Conservation (phyloP, 768 basidiomycete genomes). For the Trametes gibbosa region DNA sequence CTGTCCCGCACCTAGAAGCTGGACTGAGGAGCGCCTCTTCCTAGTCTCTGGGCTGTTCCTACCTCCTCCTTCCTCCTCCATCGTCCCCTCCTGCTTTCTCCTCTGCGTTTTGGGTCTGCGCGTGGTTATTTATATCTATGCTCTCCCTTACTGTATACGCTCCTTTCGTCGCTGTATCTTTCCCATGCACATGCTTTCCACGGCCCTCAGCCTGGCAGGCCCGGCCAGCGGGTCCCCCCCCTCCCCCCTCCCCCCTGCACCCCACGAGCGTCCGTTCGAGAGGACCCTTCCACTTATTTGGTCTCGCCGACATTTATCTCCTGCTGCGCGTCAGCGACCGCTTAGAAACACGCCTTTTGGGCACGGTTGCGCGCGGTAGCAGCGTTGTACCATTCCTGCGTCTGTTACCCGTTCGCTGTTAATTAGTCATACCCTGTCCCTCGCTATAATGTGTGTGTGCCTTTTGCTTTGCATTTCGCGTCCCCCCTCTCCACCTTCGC, state of each 20-base stretch:
- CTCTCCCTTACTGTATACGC: not conserved
- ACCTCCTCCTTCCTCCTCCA: too few relatives aligned
- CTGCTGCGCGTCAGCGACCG: not conserved
- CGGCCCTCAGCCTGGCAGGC: not conserved
- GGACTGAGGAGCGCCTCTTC: conserved; percentile 1
- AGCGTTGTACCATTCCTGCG: not conserved
- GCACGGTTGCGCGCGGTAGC: not conserved
- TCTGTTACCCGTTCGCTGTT: not conserved
- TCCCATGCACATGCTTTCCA: not conserved
- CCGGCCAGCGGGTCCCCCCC: too few relatives aligned
- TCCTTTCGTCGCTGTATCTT: not conserved
- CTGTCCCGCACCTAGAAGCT: conserved; percentile 38
- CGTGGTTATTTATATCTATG: not conserved
- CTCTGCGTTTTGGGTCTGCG: not conserved
- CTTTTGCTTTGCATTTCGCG: not conserved
- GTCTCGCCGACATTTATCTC: not conserved
- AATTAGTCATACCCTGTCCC: not conserved
- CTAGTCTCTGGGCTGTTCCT: not conserved
- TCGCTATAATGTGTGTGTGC: not conserved
- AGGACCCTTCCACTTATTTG: not conserved
- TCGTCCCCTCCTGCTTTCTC: not conserved
- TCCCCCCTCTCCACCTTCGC: not conserved
- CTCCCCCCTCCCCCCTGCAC: too few relatives aligned
- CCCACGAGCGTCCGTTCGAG: too few relatives aligned
- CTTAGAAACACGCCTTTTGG: not conserved